Evolutionary conservation across 1,284 basidiomycete genomes (phyloP), one percentile per base, ranked within the genome.

Genomic region (Ustilago shanxiensis): DNA sequence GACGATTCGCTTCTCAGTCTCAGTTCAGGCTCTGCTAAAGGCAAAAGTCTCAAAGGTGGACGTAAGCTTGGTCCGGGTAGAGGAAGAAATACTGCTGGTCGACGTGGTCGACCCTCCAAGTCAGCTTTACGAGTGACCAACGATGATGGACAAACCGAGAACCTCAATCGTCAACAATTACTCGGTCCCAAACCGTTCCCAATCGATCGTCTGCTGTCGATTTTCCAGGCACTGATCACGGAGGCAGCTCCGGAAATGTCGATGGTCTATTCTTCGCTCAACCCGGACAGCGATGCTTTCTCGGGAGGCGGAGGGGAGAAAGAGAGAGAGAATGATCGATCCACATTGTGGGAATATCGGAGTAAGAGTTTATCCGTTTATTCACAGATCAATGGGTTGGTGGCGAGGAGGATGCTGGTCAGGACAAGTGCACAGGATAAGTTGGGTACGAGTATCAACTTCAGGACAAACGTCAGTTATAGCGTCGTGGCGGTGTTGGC

Each of bases 171-270:
- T 0, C 93, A 94, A 85, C 89, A 91, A 24, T 89, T 95, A 6
- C 87, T 93, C 5, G 95, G 95, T 0, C 95, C 95, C 0, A 89
- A 90, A 52, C 86, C 92, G 0, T 96, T 96, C 83, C 90, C 93
- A 0, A 86, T 96, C 1, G 95, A 97, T 83, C 88, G 95, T 22
- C 87, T 97, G 57, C 84, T 95, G 1, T 93, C 94, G 0, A 92
- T 97, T 61, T 89, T 95, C 8, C 93, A 93, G 2, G 90, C 91
- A 0, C 87, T 98, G 9, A 87, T 95, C 39, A 92, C 93, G 65
- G 94, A 96, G 84, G 91, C 95, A 73, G 93, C 92, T 69, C 88
- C 88, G 0, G 90, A 76, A 47, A 76, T 71, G 67, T 66, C 67
- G 11, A 60, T 76, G 91, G 35, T 68, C 56, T 72, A 72, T 45